A percentile compares a stretch with the other conserved stretches of the same genome.
These are phyloP conservation scores for Leptographium wingfieldii DNA, from an alignment of 2,329 filamentous ascomycete species.

Conservation along the genomic window DNA sequence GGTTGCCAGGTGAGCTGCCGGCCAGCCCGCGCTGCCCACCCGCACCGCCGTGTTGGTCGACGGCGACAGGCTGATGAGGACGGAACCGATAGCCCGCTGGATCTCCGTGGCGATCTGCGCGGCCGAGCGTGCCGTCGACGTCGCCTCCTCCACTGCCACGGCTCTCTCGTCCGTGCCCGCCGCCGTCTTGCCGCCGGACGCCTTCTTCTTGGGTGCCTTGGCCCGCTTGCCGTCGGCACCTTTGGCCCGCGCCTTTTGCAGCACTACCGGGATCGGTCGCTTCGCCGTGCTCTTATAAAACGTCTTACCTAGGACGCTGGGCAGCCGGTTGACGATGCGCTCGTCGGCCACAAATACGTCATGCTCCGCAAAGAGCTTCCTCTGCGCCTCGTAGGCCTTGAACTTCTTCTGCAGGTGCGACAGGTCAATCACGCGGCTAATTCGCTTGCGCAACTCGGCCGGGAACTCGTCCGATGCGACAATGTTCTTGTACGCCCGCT, in stretches of 20 bases:
- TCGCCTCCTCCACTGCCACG: constrained; percentile 45
- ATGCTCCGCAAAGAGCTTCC: constrained; percentile 74
- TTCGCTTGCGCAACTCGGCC: constrained; percentile 48
- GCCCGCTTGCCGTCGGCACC: constrained; percentile 45
- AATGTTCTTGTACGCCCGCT: constrained; percentile 83
- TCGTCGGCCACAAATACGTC: constrained; percentile 93
- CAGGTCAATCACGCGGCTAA: constrained; percentile 68
- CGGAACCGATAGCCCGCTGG: constrained; percentile 60
- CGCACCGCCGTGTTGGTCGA: constrained; percentile 70
- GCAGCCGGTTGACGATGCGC: constrained; percentile 62
- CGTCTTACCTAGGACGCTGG: constrained; percentile 71
- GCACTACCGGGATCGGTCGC: constrained; percentile 70
- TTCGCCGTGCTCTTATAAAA: constrained; percentile 81
- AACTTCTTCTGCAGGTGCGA: constrained; percentile 73
- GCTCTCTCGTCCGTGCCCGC: constrained; percentile 64
- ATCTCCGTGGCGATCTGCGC: constrained; percentile 68
- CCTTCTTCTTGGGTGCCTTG: constrained; percentile 31
- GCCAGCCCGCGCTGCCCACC: constrained; percentile 64
- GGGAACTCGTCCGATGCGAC: constrained; percentile 64
- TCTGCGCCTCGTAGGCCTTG: constrained; percentile 74
- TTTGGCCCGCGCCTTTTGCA: constrained; percentile 50
- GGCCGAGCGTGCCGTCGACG: constrained; percentile 37
- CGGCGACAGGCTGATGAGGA: constrained; percentile 67
- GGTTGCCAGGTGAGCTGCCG: constrained; percentile 60
- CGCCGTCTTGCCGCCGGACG: constrained; percentile 49